Evolutionary conservation across 176 grass and related monocot genomes (phyloP), one percentile per base, ranked within the genome.

Genomic region (Juncus inflexus): DNA sequence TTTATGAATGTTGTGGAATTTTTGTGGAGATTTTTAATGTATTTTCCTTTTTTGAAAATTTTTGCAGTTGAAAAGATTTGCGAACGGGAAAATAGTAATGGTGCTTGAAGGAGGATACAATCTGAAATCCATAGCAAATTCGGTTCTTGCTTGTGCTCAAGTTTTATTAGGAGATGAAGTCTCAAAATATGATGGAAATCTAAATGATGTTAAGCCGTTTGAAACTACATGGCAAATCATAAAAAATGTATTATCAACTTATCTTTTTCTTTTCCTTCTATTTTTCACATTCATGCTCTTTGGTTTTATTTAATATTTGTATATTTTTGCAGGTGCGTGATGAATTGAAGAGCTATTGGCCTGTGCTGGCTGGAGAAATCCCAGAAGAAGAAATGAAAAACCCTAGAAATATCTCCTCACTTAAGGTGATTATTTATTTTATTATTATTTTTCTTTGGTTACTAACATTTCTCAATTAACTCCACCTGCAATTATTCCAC

Each of bases 81-180:
- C 94, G 70, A 60, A 83, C 79, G 94, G 94, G 76, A 91, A 87
- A 81, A 77, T 97, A 68, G 88, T 97, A 55, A 83, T 97, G 94
- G 79, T 78, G 19, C 83, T 97, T 50, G 94, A 97, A 85, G 94
- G 88, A 66, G 94, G 94, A 60, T 97, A 97, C 74, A 97, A 91
- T 80, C 82, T 97, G 47, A 89, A 42, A 12, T 97, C 87, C 54
- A 91, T 86, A 75, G 82, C 87, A 68, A 84, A 97, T 75, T 97
- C 94, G 62, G 85, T 91, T 82, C 74, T 64, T 79, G 80, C 85
- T 78, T 97, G 94, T 63, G 85, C 77, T 35, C 77, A 82, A 52
- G 80, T 91, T 76, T 76, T 97, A 35, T 89, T 97, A 70, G 82
- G 89, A 77, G 94, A 91, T 53, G 54, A 83, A 13, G 74, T 78